Evolutionary conservation across 2,329 filamentous ascomycete species (phyloP), one percentile per base, ranked within the genome.

Genomic region (Pseudogymnoascus destructans): DNA sequence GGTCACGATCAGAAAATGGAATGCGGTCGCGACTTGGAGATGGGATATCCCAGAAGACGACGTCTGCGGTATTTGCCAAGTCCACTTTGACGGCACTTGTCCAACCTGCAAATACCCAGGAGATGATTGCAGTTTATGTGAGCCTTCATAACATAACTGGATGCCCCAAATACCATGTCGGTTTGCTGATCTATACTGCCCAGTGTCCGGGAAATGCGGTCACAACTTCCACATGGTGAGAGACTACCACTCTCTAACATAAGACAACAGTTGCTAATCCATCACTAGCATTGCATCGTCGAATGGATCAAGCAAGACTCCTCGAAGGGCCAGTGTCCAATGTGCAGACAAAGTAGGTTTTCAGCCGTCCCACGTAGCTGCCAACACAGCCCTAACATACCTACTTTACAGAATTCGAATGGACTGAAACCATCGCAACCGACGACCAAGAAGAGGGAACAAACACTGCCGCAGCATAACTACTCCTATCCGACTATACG

Each of bases 41-140:
- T 98, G 93, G 93, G 89, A 97, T 70, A 88, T 97, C 68, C 90
- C 92, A 21, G 90, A 95, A 67, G 92, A 96, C 74, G 92, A 98
- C 70, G 91, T 97, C 62, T 98, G 93, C 67, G 93, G 93, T 66
- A 98, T 98, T 74, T 98, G 93, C 73, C 92, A 95, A 70, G 91
- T 95, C 62, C 88, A 95, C 68, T 98, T 97, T 70, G 93, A 98
- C 71, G 92, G 91, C 60, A 97, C 93, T 23, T 98, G 93, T 75
- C 91, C 93, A 52, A 95, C 90, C 58, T 98, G 93, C 83, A 95
- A 95, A 78, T 97, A 90, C 69, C 93, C 93, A 11, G 93, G 93
- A 59, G 93, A 98, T 67, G 91, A 96, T 70, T 98, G 93, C 73
- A 87, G 87, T 60, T 78, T 98, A 60, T 78, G 92, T 96, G 75